A percentile compares a stretch with the other conserved stretches of the same genome.
Conservation (phyloP, 2,329 filamentous ascomycete species). For the Aphanoascus verrucosus region DNA sequence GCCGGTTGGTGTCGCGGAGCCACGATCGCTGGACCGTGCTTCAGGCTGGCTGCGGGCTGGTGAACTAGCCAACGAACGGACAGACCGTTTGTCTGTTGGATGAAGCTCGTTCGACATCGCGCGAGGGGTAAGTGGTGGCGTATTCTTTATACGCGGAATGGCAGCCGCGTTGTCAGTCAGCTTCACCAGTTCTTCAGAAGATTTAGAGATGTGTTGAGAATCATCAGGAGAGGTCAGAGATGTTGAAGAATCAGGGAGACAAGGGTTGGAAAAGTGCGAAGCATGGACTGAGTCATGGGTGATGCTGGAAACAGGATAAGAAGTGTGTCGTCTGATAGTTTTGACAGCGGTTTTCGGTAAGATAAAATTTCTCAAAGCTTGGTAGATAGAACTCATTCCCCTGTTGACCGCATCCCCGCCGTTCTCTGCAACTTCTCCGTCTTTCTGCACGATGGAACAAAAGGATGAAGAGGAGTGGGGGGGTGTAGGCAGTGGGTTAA, state of each 20-base stretch:
- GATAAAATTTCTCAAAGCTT: slow-evolving; percentile 37
- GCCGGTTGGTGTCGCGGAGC: slow-evolving; percentile 1
- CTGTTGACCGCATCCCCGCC: slow-evolving; percentile 30
- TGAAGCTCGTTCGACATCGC: slow-evolving; percentile 59
- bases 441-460: slow-evolving; percentile 36
- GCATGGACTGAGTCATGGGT: slow-evolving; percentile 56
- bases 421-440: slow-evolving; percentile 34
- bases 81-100: slow-evolving; percentile 23
- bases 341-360: slow-evolving; percentile 28
- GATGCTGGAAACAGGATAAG: slow-evolving; percentile 52
- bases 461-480: slow-evolving; percentile 35
- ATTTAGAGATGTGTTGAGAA: slow-evolving; percentile 32
- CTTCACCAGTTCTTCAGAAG: slow-evolving; percentile 43
- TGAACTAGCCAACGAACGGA: slow-evolving; percentile 16
- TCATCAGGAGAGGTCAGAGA: slow-evolving; percentile 33
- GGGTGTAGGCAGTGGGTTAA: slow-evolving; percentile 34
- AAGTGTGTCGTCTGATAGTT: slow-evolving; percentile 35
- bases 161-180: slow-evolving; percentile 70
- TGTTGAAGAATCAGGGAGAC: slow-evolving; percentile 45
- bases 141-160: slow-evolving; percentile 64
- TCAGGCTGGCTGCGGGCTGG: slow-evolving; percentile 20
- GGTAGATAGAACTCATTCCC: slow-evolving; percentile 34
- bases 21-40: slow-evolving; percentile 19
- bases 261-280: slow-evolving; percentile 59
- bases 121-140: slow-evolving; percentile 78